A percentile compares a stretch with the other conserved stretches of the same genome.
Conservation (phyloP, 2,329 filamentous ascomycete species). For the Rhinocladiella mackenziei region DNA sequence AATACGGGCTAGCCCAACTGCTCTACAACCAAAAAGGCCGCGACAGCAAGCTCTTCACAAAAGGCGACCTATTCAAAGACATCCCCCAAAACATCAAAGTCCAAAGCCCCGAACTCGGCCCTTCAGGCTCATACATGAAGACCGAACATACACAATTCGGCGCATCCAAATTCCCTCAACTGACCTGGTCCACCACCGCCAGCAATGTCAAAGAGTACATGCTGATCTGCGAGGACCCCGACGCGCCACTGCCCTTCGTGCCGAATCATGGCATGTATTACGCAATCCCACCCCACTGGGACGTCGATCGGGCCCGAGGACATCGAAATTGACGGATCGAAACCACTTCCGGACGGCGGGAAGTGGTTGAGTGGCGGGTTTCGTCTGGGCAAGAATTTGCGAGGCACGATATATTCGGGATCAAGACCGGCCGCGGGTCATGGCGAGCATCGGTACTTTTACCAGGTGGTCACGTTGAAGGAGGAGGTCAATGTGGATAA, state of each 20-base stretch:
- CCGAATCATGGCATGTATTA: slow-evolving; percentile 47
- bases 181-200: slow-evolving; percentile 39
- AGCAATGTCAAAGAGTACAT: slow-evolving; percentile 43
- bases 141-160: slow-evolving; percentile 41
- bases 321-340: slow-evolving; percentile 35
- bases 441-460: slow-evolving; percentile 53
- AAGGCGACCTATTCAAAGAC: slow-evolving; percentile 5
- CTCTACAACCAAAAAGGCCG: slow-evolving; percentile 10
- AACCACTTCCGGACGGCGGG: background rate
- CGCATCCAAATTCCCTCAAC: slow-evolving; percentile 39
- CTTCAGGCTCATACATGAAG: slow-evolving; percentile 33
- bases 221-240: slow-evolving; percentile 47
- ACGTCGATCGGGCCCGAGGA: slow-evolving; percentile 38
- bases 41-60: slow-evolving; percentile 18
- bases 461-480: slow-evolving; percentile 47
- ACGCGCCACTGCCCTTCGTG: slow-evolving; percentile 45
- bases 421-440: slow-evolving; percentile 50
- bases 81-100: slow-evolving; percentile 15
- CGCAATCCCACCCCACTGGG: slow-evolving; percentile 38
- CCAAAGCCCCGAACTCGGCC: slow-evolving; percentile 34
- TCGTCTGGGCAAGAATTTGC: slow-evolving; percentile 44
- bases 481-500: slow-evolving; percentile 40
- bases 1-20: slow-evolving; percentile 18
- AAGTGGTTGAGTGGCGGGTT: slow-evolving; percentile 42
- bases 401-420: slow-evolving; percentile 43